Conservation (phyloP, 257 asterid species). For the Solanum bulbocastanum region DNA sequence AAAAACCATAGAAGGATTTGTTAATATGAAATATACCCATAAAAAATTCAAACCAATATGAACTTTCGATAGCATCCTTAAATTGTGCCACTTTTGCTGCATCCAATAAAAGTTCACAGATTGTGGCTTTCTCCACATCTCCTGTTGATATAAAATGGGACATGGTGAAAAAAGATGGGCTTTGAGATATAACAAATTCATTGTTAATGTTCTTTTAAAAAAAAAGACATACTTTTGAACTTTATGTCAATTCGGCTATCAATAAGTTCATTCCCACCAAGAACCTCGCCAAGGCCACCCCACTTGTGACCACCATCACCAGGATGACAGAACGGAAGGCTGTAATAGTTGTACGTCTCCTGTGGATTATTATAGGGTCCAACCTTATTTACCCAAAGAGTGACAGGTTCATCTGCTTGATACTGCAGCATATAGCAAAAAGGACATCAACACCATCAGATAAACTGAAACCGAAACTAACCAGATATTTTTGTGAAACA, state of each 20-base stretch:
- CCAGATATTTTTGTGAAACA: neutral
- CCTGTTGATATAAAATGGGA: slow-evolving; percentile 20
- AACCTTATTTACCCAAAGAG: slow-evolving; percentile 67
- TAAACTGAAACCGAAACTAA: neutral
- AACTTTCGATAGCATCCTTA: slow-evolving; percentile 55
- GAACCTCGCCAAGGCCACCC: slow-evolving; percentile 75
- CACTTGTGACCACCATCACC: slow-evolving; percentile 46
- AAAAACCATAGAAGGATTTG: neutral
- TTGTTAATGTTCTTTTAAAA: neutral
- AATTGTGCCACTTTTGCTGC: slow-evolving; percentile 51
- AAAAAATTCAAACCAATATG: slow-evolving; percentile 64
- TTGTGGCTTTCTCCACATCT: slow-evolving; percentile 32
- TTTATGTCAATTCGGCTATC: slow-evolving; percentile 70
- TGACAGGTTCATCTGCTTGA: slow-evolving; percentile 41
- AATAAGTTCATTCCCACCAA: slow-evolving; percentile 61
- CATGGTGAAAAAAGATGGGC: neutral
- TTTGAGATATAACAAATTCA: neutral
- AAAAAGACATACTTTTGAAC: slow-evolving; percentile 36
- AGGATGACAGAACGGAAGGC: slow-evolving; percentile 60
- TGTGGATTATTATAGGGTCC: slow-evolving; percentile 81
- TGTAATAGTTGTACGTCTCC: slow-evolving; percentile 69
- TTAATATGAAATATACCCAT: slow-evolving; percentile 39
- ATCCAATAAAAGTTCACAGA: slow-evolving; percentile 59
- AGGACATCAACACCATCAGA: neutral
- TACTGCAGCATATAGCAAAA: slow-evolving; percentile 32